Evolutionary conservation across 192 early-diverging fungal genomes (phyloP).

Genomic region (Funneliformis geosporum): DNA sequence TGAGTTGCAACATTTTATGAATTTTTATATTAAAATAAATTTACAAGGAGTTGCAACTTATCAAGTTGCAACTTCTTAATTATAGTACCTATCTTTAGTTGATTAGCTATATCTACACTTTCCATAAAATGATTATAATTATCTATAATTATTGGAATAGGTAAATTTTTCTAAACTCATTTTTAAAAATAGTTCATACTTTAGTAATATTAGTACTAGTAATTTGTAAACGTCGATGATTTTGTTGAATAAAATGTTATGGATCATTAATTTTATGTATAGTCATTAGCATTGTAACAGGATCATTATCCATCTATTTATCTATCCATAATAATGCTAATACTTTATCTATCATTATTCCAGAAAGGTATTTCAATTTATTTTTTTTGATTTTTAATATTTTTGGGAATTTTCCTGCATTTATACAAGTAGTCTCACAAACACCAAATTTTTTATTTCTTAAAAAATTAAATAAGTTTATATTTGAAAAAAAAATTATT

Average conservation of each 20-base stretch:
- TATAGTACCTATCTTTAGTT: too few species aligned
- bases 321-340: conserved; percentile 25
- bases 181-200: conserved; percentile 8
- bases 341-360: neutral
- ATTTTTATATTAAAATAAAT: too few species aligned
- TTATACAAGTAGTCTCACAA: neutral
- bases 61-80: too few species aligned
- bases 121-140: conserved; percentile 33
- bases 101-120: conserved; percentile 27
- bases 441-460: too few species aligned
- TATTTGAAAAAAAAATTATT: too few species aligned
- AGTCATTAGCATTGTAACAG: conserved; percentile 31
- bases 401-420: conserved; percentile 28
- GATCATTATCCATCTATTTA: too few species aligned
- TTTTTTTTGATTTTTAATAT: conserved; percentile 33
- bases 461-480: too few species aligned
- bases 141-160: conserved; percentile 28
- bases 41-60: too few species aligned
- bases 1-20: too few species aligned
- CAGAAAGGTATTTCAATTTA: neutral
- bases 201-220: conserved; percentile 30
- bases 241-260: conserved; percentile 2
- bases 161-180: conserved; percentile 15
- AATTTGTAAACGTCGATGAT: neutral
- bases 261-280: conserved; percentile 31